phyloP scores from a whole-genome alignment of 1,139 yeast species.

The Yamadazyma dushanensis region DNA sequence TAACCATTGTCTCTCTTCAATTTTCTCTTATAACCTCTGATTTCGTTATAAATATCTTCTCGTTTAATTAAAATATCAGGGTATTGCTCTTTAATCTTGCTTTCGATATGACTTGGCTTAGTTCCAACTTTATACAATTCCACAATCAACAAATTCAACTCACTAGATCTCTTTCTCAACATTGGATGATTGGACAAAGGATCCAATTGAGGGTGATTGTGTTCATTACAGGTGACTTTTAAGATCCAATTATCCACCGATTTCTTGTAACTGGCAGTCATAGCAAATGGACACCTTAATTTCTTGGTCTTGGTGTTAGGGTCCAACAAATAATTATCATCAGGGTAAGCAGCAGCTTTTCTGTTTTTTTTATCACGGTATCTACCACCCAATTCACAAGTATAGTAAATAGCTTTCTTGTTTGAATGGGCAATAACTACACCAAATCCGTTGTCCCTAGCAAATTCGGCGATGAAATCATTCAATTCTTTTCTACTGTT shows the following conservation, averaged over 20 bases:
- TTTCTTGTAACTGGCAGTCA: slow-evolving; percentile 57
- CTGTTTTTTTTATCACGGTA: slow-evolving; percentile 54
- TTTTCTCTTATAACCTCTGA: slow-evolving; percentile 57
- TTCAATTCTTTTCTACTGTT: slow-evolving; percentile 51
- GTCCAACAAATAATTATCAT: slow-evolving; percentile 41
- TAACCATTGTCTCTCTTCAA: slow-evolving; percentile 43
- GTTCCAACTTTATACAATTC: slow-evolving; percentile 57
- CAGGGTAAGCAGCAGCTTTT: slow-evolving; percentile 26
- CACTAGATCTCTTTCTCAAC: slow-evolving; percentile 55
- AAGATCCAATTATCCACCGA: slow-evolving; percentile 52
- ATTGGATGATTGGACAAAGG: slow-evolving; percentile 58
- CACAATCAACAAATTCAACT: slow-evolving; percentile 51
- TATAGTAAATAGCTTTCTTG: slow-evolving; percentile 58
- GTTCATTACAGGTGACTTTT: slow-evolving; percentile 56
- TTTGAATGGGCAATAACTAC: slow-evolving; percentile 62
- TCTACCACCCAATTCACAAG: slow-evolving; percentile 61
- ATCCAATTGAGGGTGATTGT: slow-evolving; percentile 59
- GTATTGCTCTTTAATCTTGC: slow-evolving; percentile 51
- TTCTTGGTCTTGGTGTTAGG: slow-evolving; percentile 51
- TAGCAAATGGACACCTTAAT: slow-evolving; percentile 56
- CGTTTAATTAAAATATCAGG: slow-evolving; percentile 57
- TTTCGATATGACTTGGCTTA: slow-evolving; percentile 58
- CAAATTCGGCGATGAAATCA: slow-evolving; percentile 57
- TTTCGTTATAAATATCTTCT: slow-evolving; percentile 60
- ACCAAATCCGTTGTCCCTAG: slow-evolving; percentile 59